These are phyloP conservation scores for Baorangia bicolor DNA, from an alignment of 768 basidiomycete genomes.

Conservation along the genomic window DNA sequence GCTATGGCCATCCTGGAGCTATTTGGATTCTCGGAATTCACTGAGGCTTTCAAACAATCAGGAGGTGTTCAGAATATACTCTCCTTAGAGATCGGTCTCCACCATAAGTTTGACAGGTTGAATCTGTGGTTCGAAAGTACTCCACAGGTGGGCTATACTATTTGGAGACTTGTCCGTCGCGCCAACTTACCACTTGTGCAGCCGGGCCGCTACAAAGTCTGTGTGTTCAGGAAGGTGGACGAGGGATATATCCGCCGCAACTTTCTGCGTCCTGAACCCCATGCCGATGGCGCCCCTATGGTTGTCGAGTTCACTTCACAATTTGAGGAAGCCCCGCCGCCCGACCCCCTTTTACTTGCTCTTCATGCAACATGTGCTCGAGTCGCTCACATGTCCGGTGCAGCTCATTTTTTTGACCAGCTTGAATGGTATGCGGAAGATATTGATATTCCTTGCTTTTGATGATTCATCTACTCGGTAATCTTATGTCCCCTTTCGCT, in stretches of 20 bases:
- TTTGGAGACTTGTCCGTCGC: background rate
- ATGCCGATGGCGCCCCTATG: too few relatives aligned
- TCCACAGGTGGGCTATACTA: background rate
- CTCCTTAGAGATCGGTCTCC: background rate
- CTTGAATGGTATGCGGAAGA: too few relatives aligned
- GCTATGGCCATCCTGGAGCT: background rate
- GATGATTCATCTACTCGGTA: too few relatives aligned
- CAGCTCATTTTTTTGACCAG: too few relatives aligned
- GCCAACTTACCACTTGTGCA: background rate
- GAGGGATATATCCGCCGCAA: background rate
- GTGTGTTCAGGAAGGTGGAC: background rate
- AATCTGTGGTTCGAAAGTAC: background rate
- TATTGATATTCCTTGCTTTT: too few relatives aligned
- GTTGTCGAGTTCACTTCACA: too few relatives aligned
- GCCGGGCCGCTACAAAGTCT: background rate
- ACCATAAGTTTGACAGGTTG: accelerated
- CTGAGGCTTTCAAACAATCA: background rate
- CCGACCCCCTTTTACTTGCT: too few relatives aligned
- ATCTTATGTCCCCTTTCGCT: too few relatives aligned
- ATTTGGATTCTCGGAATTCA: background rate
- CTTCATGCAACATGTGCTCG: too few relatives aligned
- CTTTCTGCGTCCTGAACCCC: too few relatives aligned
- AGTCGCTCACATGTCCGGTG: too few relatives aligned
- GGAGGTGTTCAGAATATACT: slow-evolving; percentile 4
- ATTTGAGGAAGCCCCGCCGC: too few relatives aligned